A percentile compares a stretch with the other conserved stretches of the same genome.
phyloP scores from a whole-genome alignment of 257 asterid genomes.

The Solanum habrochaites region DNA sequence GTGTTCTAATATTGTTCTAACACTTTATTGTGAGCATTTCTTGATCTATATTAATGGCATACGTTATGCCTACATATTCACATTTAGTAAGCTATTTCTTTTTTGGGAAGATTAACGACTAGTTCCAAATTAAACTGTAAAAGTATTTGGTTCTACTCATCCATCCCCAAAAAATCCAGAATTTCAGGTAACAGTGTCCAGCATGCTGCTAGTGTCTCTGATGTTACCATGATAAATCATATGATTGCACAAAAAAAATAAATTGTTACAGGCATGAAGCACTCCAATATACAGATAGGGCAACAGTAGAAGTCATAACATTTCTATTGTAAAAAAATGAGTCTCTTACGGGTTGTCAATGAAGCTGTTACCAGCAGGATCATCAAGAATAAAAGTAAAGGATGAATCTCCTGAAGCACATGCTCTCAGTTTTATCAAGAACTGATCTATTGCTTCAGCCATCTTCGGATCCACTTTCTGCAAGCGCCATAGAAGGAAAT shows the following conservation, averaged over 20 bases:
- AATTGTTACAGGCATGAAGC: neutral
- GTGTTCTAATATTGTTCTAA: neutral
- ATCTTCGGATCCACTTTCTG: slow-evolving; percentile 81
- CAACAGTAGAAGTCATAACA: neutral
- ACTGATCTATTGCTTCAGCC: slow-evolving; percentile 77
- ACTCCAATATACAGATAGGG: neutral
- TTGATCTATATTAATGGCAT: neutral
- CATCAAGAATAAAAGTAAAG: slow-evolving; percentile 76
- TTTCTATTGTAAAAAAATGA: neutral
- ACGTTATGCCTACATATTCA: neutral
- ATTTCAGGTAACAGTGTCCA: neutral
- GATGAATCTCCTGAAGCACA: slow-evolving; percentile 62
- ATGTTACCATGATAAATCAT: neutral
- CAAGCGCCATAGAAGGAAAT: neutral
- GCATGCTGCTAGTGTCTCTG: neutral
- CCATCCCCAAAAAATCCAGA: neutral
- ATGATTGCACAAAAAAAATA: neutral
- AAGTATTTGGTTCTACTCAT: neutral
- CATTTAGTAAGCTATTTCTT: neutral
- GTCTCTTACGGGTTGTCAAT: slow-evolving; percentile 89
- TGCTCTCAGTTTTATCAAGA: slow-evolving; percentile 68
- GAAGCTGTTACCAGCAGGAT: slow-evolving; percentile 97
- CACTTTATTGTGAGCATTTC: neutral
- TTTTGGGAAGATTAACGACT: neutral
- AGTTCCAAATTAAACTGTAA: neutral